A percentile compares a stretch with the other conserved stretches of the same genome.
Conservation (phyloP, 2,329 filamentous ascomycete genomes). For the Fusarium papillatum region DNA sequence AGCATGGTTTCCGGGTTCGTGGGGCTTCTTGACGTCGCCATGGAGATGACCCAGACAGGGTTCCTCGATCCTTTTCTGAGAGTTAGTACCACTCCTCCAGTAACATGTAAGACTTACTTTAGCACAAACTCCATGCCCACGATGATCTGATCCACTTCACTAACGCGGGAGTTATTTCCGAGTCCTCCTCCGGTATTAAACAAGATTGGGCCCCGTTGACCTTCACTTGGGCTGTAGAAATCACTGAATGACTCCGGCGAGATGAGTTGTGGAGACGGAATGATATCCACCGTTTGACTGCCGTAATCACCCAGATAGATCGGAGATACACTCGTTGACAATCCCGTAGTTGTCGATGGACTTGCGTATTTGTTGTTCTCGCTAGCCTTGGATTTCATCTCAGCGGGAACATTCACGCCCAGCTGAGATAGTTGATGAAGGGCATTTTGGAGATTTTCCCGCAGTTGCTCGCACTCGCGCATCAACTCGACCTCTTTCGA, state of each 20-base stretch:
- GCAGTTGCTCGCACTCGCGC: background rate
- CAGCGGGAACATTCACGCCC: background rate
- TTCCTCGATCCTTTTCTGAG: background rate
- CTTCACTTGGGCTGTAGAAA: background rate
- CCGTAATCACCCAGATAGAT: background rate
- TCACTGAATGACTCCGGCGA: background rate
- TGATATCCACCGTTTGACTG: background rate
- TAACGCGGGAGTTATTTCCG: background rate
- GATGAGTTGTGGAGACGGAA: background rate
- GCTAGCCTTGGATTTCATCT: background rate
- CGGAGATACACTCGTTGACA: background rate
- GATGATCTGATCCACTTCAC: background rate
- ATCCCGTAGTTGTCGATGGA: background rate
- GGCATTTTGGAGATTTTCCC: background rate
- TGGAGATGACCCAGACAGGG: background rate
- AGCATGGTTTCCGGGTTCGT: background rate
- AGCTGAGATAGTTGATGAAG: background rate
- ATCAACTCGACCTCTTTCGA: background rate
- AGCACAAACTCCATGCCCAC: background rate
- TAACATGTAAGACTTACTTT: background rate
- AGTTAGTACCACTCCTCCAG: background rate
- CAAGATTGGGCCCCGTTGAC: background rate
- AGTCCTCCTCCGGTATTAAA: background rate
- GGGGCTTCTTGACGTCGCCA: background rate
- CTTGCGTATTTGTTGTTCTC: background rate